Percentiles rank a stretch among this genome's conserved stretches.
Evolutionary conservation across 371 early-diverging fungal genomes (phyloP).

Genomic region (Smittium culicis): DNA sequence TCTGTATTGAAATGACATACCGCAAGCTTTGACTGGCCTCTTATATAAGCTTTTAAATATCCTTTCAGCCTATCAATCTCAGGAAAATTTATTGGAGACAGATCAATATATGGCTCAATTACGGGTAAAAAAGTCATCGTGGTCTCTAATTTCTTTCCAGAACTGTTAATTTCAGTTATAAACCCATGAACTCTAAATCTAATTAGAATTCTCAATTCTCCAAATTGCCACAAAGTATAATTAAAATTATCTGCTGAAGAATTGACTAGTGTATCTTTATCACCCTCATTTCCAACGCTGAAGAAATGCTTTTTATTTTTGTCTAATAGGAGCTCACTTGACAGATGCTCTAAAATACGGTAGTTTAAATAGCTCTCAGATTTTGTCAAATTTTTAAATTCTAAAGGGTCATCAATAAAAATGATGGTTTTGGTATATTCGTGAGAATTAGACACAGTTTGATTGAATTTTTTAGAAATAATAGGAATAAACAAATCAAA

Average conservation of each 20-base stretch:
- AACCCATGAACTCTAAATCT: conserved; percentile 5
- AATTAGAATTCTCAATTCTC: conserved; percentile 1
- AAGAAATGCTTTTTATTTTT: background rate
- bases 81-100: no score
- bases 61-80: background rate
- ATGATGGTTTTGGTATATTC: background rate
- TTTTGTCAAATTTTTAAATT: background rate
- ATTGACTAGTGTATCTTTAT: background rate
- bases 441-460: background rate
- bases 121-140: conserved; percentile 3
- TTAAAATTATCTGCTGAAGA: background rate
- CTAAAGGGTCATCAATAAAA: background rate
- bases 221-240: conserved; percentile 11
- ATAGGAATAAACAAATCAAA: background rate
- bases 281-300: background rate
- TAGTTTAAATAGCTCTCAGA: background rate
- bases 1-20: background rate
- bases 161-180: background rate
- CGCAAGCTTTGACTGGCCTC: conserved; percentile 8
- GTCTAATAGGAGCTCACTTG: background rate
- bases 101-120: background rate
- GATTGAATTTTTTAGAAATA: background rate
- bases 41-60: conserved; percentile 1
- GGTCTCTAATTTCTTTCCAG: background rate
- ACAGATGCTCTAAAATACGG: background rate